A percentile compares a stretch with the other conserved stretches of the same genome.
Conservation (phyloP, 2,329 filamentous ascomycete genomes). For the Cladosporium velox region DNA sequence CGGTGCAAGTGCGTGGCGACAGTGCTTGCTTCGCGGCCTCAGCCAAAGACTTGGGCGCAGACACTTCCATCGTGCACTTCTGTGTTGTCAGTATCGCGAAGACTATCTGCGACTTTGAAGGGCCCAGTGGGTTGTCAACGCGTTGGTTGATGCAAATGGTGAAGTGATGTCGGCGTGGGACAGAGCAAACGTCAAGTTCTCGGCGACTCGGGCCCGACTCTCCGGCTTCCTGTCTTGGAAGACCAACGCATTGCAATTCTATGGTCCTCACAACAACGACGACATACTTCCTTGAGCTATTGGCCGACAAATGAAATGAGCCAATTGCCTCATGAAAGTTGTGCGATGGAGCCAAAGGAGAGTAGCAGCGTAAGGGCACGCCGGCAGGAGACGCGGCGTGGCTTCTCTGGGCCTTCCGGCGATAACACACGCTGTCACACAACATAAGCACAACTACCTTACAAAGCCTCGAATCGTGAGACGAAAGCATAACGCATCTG, state of each 20-base stretch:
- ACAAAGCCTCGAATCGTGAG: not conserved
- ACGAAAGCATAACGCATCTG: not conserved
- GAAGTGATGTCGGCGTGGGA: not conserved
- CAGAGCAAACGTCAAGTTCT: not conserved
- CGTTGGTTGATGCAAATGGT: not conserved
- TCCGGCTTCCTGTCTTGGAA: not conserved
- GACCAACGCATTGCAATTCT: not conserved
- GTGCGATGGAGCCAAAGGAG: not conserved
- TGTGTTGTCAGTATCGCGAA: not conserved
- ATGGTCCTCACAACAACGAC: not conserved
- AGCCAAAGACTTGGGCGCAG: not conserved
- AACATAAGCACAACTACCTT: not conserved
- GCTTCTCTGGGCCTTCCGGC: not conserved
- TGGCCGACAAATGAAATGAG: not conserved
- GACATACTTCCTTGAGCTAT: not conserved
- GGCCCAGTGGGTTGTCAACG: not conserved
- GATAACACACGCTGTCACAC: not conserved
- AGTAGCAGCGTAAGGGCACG: not conserved
- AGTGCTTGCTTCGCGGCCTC: not conserved
- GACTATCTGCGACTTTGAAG: not conserved
- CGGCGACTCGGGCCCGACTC: slow-evolving; percentile 5
- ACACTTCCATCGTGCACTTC: not conserved
- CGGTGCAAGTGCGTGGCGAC: not conserved
- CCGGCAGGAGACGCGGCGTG: not conserved
- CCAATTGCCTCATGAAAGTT: not conserved